Base-by-base conservation (phyloP, 768 basidiomycete genomes). In the Mycena capillaripes region DNA sequence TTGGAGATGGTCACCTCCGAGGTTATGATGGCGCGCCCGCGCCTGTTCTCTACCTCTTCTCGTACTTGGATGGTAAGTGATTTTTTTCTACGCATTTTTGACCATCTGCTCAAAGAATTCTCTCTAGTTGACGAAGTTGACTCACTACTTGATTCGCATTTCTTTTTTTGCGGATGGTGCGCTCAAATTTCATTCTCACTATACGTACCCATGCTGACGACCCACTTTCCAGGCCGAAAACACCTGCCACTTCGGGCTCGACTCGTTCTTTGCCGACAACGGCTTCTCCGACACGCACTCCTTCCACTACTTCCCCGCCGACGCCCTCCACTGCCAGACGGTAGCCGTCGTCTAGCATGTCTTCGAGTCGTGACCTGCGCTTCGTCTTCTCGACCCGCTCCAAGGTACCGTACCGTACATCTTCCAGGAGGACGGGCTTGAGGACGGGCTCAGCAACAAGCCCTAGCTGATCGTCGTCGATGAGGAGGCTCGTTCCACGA, bases 1-100 rank as follows among this genome's bases (percentile, higher is more conserved):
- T 86, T 95, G 69, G 95, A 97, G 88, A 96, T 96, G 95, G 86
- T 94, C 58, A 81, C 96, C 64, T 95, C 94, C 6, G 95, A 97
- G 81, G 84, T 96, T 61, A 96, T 95, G 16, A 97, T 96, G 95
- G 95, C 95, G n/a, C 89, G 95, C 63, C 76, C 94, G 93, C 86
- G 96, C 96, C 78, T n/a, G 91, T 96, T 11, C 88, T 97, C 27
- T 92, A 87, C 77, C 95, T 96, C 83, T 97, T 96, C 85, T 96
- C 95, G 27, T 95, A 97, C 82, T 92, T 95, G 27, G 95, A 95
- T 72, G 91, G 91, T 92, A 79, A 63, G 88, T 55, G 2, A 30
- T 46, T 6, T 64, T n/a, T 52, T 17, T 60, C 36, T 5, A 21
- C 19, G 21, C 17, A 8, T 32, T n/a, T n/a, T 25, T 21, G 27